These are phyloP conservation scores for Mortierella antarctica DNA, from an alignment of 192 early-diverging fungal species.

Conservation along the genomic window DNA sequence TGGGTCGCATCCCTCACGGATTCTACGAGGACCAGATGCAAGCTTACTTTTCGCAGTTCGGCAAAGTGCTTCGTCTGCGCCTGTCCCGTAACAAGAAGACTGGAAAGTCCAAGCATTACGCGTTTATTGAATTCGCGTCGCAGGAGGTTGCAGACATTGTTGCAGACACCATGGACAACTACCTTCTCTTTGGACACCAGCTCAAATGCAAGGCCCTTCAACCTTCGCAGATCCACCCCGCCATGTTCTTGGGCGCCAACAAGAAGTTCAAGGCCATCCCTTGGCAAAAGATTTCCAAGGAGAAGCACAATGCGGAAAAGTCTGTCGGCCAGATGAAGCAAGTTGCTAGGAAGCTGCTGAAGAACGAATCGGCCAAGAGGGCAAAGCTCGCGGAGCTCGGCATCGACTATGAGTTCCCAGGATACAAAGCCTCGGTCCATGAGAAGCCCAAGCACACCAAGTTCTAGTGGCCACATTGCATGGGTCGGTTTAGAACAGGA, in stretches of 20 bases:
- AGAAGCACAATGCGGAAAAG: constrained; percentile 74
- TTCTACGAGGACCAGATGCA: constrained; percentile 96
- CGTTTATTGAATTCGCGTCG: constrained; percentile 90
- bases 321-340: constrained; percentile 59
- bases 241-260: constrained; percentile 79
- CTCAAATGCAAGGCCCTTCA: constrained; percentile 75
- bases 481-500: too few species aligned
- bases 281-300: constrained; percentile 65
- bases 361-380: constrained; percentile 70
- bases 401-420: constrained; percentile 92
- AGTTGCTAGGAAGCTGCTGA: constrained; percentile 61
- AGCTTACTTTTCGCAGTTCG: constrained; percentile 95
- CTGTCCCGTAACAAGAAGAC: constrained; percentile 93
- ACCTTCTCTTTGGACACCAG: constrained; percentile 82
- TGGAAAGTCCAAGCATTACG: constrained; percentile 93
- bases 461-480: constrained; percentile 9
- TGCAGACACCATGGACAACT: constrained; percentile 97
- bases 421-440: constrained; percentile 59
- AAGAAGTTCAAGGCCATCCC: constrained; percentile 74
- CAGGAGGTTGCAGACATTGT: constrained; percentile 89
- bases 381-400: constrained; percentile 73
- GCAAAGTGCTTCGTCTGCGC: constrained; percentile 79
- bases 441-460: constrained; percentile 56
- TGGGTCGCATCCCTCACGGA: constrained; percentile 94
- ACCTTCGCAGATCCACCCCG: constrained; percentile 74